Base-by-base conservation (phyloP, 2,329 filamentous ascomycete genomes). In the Podosphaera aphanis region DNA sequence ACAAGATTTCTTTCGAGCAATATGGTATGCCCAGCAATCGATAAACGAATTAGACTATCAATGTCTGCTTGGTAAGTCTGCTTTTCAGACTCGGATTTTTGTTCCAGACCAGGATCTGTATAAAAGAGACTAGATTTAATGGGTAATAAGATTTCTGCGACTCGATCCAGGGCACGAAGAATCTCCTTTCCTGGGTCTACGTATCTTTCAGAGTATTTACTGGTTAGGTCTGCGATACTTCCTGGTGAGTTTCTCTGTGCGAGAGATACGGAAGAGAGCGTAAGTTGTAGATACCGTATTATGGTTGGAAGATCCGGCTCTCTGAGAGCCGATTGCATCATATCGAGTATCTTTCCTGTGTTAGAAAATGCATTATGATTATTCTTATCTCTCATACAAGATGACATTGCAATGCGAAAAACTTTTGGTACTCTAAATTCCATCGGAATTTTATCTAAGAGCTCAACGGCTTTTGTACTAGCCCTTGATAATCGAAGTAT, bases 341-440 rank as follows among this genome's bases (percentile, higher is more conserved):
- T 58, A 45, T 75, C 66, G 25, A 93, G 63, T 21, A 93, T 66
- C 44, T 66, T 61, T 44, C 66, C 73, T 3, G 82, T 79, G 51
- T 79, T 69, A 2, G 65, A 61, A 51, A 93, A 70, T 19, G 73
- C 71, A 45, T 77, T 71, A n/a, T 60, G 66, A 59, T 92, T 93
- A 46, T 77, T 75, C 56, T 76, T 79, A 64, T 94, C 84, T 47
- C 78, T 72, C 20, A 74, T 64, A 60, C 85, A 93, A 4, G 74
- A 69, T 50, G 70, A 69, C 65, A 94, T 74, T 46, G 79, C 83
- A 41, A 83, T 70, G 45, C 73, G 71, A 62, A 85, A 83, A 8
- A 74, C 74, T 48, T 69, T 70, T 29, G 57, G 53, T 47, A 58
- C 61, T 35, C 71, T 57, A 49, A 65, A 53, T 5, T 62, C 55